Base-by-base conservation (phyloP, 2,329 filamentous ascomycete species). In the Thelonectria rubi region DNA sequence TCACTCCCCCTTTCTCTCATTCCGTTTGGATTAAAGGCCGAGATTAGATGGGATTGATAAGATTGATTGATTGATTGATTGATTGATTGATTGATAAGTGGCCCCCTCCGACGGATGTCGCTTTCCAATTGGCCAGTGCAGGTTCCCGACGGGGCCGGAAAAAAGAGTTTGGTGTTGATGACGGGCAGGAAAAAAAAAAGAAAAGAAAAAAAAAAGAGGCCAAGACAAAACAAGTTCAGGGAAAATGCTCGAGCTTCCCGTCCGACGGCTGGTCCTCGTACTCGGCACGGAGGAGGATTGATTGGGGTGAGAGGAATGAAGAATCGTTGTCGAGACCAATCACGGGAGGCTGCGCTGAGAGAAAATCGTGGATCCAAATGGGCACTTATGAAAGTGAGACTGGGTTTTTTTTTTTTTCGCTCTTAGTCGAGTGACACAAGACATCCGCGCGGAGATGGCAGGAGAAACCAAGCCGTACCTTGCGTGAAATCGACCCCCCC, bases 41-140 rank as follows among this genome's bases (percentile, higher is more conserved):
- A 71, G 70, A 71, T 72, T 72, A 72, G 70, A 72, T 72, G 64
- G 65, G 70, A 72, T 72, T 72, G 70, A 72, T 72, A 71, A 72
- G 60, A 66, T 63, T 66, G 26, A 30, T 30, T 30, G 26, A 30
- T 30, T 30, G 26, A 24, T 24, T 24, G n/a, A n/a, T n/a, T 24
- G 21, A 30, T 30, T 30, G 26, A n/a, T 30, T 30, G 26, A 30
- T 30, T 30, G 63, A 65, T 65, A 65, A 62, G 51, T 57, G 4
- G 24, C 5, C 26, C 7, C 7, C 26, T 30, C 26, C 26, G 26
- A 30, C 26, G 26, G 26, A 30, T 30, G 26, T 55, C 43, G n/a
- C 14, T 17, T 58, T 62, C 64, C 66, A 65, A 71, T 71, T 71
- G 64, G 69, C 15, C 15, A 17, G 40, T 20, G 1, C 34, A 7